Evolutionary conservation across 805 yeast genomes (phyloP).

Genomic region (Brettanomyces anomalus): DNA sequence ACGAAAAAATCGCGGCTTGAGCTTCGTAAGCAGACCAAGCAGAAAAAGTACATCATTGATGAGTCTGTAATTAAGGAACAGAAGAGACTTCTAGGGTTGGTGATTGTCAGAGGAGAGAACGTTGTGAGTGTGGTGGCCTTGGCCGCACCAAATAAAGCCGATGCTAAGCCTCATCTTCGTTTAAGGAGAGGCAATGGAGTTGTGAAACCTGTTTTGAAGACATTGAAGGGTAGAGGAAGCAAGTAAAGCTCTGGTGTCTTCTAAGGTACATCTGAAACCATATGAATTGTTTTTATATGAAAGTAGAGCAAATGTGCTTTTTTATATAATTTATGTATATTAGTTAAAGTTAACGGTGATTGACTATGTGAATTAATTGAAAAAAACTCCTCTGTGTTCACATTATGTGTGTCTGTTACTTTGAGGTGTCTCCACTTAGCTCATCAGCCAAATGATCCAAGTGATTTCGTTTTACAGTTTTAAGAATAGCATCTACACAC

Average conservation of each 20-base stretch:
- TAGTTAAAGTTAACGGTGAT: no score
- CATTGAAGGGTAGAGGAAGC: conserved; percentile 9
- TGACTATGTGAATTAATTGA: no score
- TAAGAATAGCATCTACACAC: no score
- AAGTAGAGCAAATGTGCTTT: conserved; percentile 4
- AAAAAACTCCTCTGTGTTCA: no score
- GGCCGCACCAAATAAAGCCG: conserved; percentile 39
- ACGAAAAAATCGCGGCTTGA: conserved; percentile 48
- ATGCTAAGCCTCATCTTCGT: conserved; percentile 22
- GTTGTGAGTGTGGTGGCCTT: conserved; percentile 66
- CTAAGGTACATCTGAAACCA: no score
- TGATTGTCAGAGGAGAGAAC: conserved; percentile 82
- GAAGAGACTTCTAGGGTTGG: conserved; percentile 69
- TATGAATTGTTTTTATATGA: no score
- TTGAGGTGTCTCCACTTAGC: no score
- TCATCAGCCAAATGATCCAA: no score
- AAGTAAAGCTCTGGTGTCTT: conserved; percentile 9
- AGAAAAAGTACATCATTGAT: conserved; percentile 13
- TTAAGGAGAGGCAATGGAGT: conserved; percentile 25
- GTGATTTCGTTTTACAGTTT: no score
- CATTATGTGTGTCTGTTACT: no score
- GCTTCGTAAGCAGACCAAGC: conserved; percentile 16
- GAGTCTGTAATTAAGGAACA: conserved; percentile 44
- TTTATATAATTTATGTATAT: no score
- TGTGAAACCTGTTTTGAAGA: conserved; percentile 21